Evolutionary conservation across 352 stramenopile genomes (phyloP), one percentile per base, ranked within the genome.

Genomic region (Blastocystis sp.): DNA sequence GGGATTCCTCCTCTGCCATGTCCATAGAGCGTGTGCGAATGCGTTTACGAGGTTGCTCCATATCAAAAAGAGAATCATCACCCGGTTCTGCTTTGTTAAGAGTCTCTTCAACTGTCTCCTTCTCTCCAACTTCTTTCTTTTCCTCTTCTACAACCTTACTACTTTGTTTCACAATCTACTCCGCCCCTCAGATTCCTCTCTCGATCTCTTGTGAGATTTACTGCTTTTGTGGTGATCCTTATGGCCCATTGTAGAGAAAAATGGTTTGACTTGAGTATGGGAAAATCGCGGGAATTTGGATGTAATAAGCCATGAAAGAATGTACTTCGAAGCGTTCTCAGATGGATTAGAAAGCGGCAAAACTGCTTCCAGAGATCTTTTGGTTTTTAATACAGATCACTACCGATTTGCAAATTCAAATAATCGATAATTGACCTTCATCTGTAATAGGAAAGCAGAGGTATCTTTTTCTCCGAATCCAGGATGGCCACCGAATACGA

Each of bases 21-120:
- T 89, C 78, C 78, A 89, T 89, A 34, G 78, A 89, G 37, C 78
- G 78, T n/a, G 78, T 89, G 41, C 78, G 63, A 0, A 89, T 89
- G 24, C 78, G 63, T 54, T 89, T 89, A 8, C 3, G 8, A 54
- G 78, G 43, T 20, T 37, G 7, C 39, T 82, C 73, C 16, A 37
- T 5, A 9, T 73, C 41, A 16, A 16, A 24, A 62, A 1, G 53
- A 62, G 56, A 30, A 66, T n/a, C 2, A 24, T 37, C 41, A 7
- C 20, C 37, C 30, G 53, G 39, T 18, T 54, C 11, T 24, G 34
- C 56, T 41, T 39, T 39, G 26, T 20, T 76, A 18, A 66, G 7
- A 37, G 39, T 68, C 50, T 37, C 73, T 34, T 85, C 54, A 39
- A 37, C 50, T 62, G 63, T 47, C n/a, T 65, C 13, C 55, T 45